Base-by-base conservation (phyloP, 202 grass and related monocot species). In the Panicum hallii region DNA sequence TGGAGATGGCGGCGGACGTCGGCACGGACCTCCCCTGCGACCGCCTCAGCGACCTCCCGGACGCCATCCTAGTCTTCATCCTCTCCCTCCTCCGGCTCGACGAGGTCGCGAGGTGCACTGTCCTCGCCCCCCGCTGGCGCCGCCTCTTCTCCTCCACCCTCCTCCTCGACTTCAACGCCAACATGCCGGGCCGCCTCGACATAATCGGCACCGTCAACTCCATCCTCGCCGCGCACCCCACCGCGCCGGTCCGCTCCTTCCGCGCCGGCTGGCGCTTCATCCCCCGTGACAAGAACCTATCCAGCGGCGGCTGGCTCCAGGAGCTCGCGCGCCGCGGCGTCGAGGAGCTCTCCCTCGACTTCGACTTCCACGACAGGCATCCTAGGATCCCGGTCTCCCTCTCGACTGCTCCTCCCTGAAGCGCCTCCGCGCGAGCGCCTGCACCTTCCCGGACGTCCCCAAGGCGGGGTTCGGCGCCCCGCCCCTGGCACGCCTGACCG, bases 21-120 rank as follows among this genome's bases (percentile, higher is more conserved):
- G 20, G 55, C 55, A 23, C 7, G 20, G 20, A 23, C 7, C 54
- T 69, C 40, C 67, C 5, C 42, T n/a, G 5, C 46, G 73, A 76
- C 36, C 53, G 36, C 34, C 16, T 58, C 52, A 76, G 53, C 53
- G 73, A 43, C 20, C 73, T 76, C 53, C 73, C 55, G 10, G 53
- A 76, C 52, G 32, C 17, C 73, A 11, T 76, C 19, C 73, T 57
- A 0, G 17, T 76, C 73, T 56, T 53, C 73, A 60, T 76, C 53
- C 53, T 76, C 53, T 76, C 73, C 73, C 73, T 41, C 73, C 73
- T 58, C 55, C 55, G 2, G 55, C 55, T 58, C 20, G 55, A 58
- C 3, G 55, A 58, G 55, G 55, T 20, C 5, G 73, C 52, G 5
- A 38, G 73, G 11, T 57, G 32, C 34, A 40, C 53, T 5, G 34